phyloP scores from a whole-genome alignment of 1,139 yeast species.

The Geotrichum reessii region DNA sequence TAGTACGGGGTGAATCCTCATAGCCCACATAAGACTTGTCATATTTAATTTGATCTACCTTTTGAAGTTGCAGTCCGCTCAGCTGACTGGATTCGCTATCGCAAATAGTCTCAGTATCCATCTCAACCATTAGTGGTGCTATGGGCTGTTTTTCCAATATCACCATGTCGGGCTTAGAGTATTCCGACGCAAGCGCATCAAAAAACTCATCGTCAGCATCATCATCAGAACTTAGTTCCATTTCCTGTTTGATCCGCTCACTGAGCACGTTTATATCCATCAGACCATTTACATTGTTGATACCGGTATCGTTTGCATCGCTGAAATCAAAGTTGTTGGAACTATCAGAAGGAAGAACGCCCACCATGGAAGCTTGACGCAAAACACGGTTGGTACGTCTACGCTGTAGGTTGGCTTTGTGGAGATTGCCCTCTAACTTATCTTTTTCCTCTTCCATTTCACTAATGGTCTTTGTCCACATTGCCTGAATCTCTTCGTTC shows the following conservation, averaged over 20 bases:
- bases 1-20: conserved; percentile 76
- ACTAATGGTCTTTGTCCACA: conserved; percentile 88
- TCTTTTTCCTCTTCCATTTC: conserved; percentile 78
- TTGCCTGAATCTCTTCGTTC: conserved; percentile 71
- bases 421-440: conserved; percentile 67
- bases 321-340: background rate
- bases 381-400: conserved; percentile 56
- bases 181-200: background rate
- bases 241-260: background rate
- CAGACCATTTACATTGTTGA: background rate
- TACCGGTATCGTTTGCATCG: background rate
- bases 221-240: background rate
- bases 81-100: too few relatives aligned
- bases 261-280: background rate
- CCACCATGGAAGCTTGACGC: conserved; percentile 20
- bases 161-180: too few relatives aligned
- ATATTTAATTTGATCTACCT: too few relatives aligned
- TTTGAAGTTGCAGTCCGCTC: too few relatives aligned
- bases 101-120: background rate
- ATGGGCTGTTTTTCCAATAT: background rate
- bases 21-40: conserved; percentile 81
- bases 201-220: background rate
- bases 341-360: conserved; percentile 10
- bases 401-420: conserved; percentile 62
- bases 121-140: background rate